These are phyloP conservation scores for Fusarium miscanthi DNA, from an alignment of 2,329 filamentous ascomycete species.

Conservation along the genomic window DNA sequence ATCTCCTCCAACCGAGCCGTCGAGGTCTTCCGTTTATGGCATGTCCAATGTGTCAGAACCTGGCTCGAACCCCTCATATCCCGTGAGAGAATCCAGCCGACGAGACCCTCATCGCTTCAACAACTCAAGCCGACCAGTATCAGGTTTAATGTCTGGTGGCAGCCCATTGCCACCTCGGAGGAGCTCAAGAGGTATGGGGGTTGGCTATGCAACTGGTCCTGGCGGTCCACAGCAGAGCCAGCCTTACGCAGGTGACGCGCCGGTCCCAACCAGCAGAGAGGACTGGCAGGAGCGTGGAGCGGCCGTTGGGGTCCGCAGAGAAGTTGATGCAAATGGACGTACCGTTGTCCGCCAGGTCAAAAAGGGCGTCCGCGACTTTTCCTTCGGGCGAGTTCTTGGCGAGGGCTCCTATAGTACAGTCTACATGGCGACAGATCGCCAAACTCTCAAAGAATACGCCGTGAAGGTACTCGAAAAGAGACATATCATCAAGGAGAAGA, in stretches of 20 bases:
- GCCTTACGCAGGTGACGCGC: constrained; percentile 54
- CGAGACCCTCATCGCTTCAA: constrained; percentile 71
- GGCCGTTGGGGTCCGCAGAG: constrained; percentile 83
- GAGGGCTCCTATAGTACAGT: constrained; percentile 99
- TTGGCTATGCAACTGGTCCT: constrained; percentile 59
- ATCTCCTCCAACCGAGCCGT: constrained; percentile 35
- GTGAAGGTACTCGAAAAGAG: constrained; percentile 98
- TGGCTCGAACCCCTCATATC: constrained; percentile 62
- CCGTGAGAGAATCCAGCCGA: constrained; percentile 75
- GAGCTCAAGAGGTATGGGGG: constrained; percentile 77
- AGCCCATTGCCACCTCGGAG: constrained; percentile 78
- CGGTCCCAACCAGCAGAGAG: constrained; percentile 73
- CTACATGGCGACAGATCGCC: constrained; percentile 89
- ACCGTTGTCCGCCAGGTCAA: constrained; percentile 87
- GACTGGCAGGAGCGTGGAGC: constrained; percentile 97
- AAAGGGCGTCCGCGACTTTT: constrained; percentile 97
- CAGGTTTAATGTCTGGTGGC: constrained; percentile 59
- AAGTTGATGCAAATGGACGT: constrained; percentile 86
- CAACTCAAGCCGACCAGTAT: constrained; percentile 65
- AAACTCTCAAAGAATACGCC: constrained; percentile 94
- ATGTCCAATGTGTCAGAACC: constrained; percentile 71
- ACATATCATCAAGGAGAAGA: constrained; percentile 99
- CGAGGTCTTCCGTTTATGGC: constrained; percentile 63
- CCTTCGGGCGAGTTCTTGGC: constrained; percentile 88
- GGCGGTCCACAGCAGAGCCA: constrained; percentile 25